A percentile compares a stretch with the other conserved stretches of the same genome.
Evolutionary conservation across 768 basidiomycete species (phyloP).

Genomic region (Trametes gibbosa): DNA sequence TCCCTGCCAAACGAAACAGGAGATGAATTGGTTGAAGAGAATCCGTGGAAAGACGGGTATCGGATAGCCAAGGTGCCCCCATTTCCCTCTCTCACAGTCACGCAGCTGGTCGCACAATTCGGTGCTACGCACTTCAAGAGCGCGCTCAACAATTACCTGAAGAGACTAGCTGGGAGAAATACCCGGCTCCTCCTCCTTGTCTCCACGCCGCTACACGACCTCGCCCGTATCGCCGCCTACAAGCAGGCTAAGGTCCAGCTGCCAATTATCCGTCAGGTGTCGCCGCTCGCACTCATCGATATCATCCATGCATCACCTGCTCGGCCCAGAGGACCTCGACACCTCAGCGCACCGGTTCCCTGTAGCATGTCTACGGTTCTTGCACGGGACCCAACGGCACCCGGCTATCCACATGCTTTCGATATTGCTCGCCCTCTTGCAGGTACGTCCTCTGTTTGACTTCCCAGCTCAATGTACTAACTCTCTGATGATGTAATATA

Average conservation of each 20-base stretch:
- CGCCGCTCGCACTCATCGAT: not conserved
- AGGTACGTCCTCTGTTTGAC: not conserved
- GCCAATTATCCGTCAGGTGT: not conserved
- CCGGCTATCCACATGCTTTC: not conserved
- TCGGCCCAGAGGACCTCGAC: not conserved
- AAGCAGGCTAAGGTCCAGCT: not conserved
- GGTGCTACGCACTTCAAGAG: not conserved
- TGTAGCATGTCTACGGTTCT: slow-evolving; percentile 1
- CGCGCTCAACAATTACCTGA: not conserved
- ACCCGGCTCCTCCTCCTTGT: not conserved
- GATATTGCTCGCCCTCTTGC: not conserved
- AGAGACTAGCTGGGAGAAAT: not conserved
- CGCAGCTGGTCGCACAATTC: not conserved
- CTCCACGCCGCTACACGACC: not conserved
- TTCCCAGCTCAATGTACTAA: too few relatives aligned
- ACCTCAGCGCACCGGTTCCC: not conserved
- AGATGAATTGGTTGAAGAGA: too few relatives aligned
- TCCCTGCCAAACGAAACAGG: too few relatives aligned
- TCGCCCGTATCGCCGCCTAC: not conserved
- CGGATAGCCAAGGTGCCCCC: not conserved
- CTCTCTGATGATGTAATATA: not conserved
- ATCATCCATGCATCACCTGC: slow-evolving; percentile 1
- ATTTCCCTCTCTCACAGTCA: not conserved
- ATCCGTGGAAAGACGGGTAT: not conserved
- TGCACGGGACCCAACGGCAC: not conserved